Evolutionary conservation across 2,329 filamentous ascomycete species (phyloP).

Genomic region (Lachnellula occidentalis): DNA sequence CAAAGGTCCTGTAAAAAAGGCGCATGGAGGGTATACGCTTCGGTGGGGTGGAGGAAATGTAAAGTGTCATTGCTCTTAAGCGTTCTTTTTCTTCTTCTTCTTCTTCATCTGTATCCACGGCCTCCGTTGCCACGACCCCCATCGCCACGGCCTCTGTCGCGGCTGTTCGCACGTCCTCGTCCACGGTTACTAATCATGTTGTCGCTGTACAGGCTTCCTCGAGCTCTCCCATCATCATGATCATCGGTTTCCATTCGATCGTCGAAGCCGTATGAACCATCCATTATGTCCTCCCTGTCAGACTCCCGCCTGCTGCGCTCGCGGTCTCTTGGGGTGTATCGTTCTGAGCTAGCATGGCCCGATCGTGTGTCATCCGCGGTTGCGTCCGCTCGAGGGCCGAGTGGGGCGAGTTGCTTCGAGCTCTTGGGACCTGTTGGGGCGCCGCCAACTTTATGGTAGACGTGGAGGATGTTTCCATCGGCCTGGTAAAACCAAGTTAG

Average conservation of each 20-base stretch:
- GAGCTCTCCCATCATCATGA: slow-evolving; percentile 10
- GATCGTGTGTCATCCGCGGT: slow-evolving; percentile 16
- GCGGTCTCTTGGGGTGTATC: slow-evolving; percentile 22
- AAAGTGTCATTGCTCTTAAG: neutral
- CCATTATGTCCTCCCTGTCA: slow-evolving; percentile 27
- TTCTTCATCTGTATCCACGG: slow-evolving; percentile 26
- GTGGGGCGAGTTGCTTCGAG: slow-evolving; percentile 15
- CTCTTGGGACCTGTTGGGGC: slow-evolving; percentile 11
- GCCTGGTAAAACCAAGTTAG: slow-evolving; percentile 43
- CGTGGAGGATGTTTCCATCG: slow-evolving; percentile 67
- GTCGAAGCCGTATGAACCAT: slow-evolving; percentile 33
- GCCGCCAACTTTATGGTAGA: slow-evolving; percentile 59
- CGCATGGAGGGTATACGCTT: neutral
- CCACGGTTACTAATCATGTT: slow-evolving; percentile 19
- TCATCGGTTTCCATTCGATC: slow-evolving; percentile 32
- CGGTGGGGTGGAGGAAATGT: neutral
- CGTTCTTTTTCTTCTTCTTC: neutral
- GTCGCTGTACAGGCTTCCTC: slow-evolving; percentile 30
- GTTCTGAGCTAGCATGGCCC: slow-evolving; percentile 18
- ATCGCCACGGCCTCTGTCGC: slow-evolving; percentile 19
- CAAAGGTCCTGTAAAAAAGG: neutral
- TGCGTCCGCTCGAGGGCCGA: slow-evolving; percentile 27
- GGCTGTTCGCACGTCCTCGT: slow-evolving; percentile 14
- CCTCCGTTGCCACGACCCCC: slow-evolving; percentile 17
- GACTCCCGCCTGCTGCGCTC: slow-evolving; percentile 19